These are phyloP conservation scores for Fragilaria crotonensis DNA, from an alignment of 108 stramenopile species.

Conservation along the genomic window DNA sequence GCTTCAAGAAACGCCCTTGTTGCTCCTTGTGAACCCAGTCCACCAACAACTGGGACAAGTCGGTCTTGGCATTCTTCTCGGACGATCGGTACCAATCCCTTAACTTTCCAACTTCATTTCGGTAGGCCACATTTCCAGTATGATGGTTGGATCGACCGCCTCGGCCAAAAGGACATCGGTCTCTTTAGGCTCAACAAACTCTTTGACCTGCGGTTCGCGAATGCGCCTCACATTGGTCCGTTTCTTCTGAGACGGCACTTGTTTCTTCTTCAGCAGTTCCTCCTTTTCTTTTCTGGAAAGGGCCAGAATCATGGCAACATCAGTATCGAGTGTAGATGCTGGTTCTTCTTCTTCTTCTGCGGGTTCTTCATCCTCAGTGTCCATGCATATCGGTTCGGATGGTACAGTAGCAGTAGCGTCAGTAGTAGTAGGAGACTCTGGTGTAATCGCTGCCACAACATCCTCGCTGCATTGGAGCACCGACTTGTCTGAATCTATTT, in stretches of 20 bases:
- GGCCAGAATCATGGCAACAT: not conserved
- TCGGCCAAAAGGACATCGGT: conserved; percentile 29
- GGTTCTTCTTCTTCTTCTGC: not conserved
- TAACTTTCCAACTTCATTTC: conserved; percentile 25
- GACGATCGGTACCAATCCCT: conserved; percentile 25
- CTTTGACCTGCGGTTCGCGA: not conserved
- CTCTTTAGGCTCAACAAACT: conserved; percentile 7
- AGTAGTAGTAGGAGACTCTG: no score
- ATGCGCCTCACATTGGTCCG: not conserved
- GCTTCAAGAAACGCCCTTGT: conserved; percentile 23
- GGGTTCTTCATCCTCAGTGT: no score
- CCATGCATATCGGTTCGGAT: no score
- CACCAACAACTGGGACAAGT: conserved; percentile 8
- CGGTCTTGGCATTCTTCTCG: conserved; percentile 38
- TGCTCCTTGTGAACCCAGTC: not conserved
- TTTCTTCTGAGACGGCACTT: not conserved
- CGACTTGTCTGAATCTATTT: no score
- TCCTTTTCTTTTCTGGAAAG: no score
- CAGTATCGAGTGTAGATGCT: not conserved
- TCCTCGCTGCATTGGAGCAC: no score
- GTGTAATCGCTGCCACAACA: no score
- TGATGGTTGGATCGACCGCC: conserved; percentile 42
- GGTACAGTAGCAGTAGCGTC: no score
- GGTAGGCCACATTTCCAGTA: conserved; percentile 38
- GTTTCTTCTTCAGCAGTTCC: not conserved